Evolutionary conservation across 805 yeast genomes (phyloP), one percentile per base, ranked within the genome.

Genomic region (Wickerhamiella sorbophila): DNA sequence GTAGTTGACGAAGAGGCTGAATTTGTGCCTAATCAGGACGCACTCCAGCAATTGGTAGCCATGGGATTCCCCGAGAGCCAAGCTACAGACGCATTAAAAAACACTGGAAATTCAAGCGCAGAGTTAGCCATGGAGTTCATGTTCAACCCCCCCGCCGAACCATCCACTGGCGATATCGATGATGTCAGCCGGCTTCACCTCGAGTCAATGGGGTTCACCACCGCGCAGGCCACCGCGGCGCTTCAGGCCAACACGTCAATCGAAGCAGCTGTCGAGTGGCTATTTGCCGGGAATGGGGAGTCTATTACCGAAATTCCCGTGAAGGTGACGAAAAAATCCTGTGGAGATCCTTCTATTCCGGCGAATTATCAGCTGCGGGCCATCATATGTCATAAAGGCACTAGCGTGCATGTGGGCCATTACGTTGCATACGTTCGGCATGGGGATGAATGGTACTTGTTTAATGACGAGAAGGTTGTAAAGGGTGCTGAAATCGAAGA

Each of bases 121-220:
- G 96, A 88, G 48, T 68, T 69, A 4, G 95, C 96, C 0, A 77
- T 82, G 81, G 82, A 84, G 51, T 84, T 96, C 94, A 57, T 91
- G 4, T 79, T 91, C 60, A 34, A 34, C 10, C 42, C 43, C 17
- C 27, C 43, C 3, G 41, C 33, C 3, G 42, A 33, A 3, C 35
- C 44, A 1, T 6, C 16, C 4, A 14, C 37, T 2, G 37, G 17
- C 6, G 31, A 3, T 8, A 51, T 42, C 14, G 46, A 50, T 15
- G 53, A 56, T 4, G 74, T 64, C 3, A 62, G 67, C 19, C 57
- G 80, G 5, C 63, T 63, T 0, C 65, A 66, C 39, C 61, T 85
- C 17, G 60, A 61, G 10, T 67, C 68, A 5, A 88, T 91, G 97
- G 98, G 98, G 4, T 81, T 91, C 52, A 54, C 75, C 4, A 58